Percentiles rank a stretch among this genome's conserved stretches.
These are phyloP conservation scores for Aureobasidium sp. DNA, from an alignment of 2,329 filamentous ascomycete species.

Conservation along the genomic window DNA sequence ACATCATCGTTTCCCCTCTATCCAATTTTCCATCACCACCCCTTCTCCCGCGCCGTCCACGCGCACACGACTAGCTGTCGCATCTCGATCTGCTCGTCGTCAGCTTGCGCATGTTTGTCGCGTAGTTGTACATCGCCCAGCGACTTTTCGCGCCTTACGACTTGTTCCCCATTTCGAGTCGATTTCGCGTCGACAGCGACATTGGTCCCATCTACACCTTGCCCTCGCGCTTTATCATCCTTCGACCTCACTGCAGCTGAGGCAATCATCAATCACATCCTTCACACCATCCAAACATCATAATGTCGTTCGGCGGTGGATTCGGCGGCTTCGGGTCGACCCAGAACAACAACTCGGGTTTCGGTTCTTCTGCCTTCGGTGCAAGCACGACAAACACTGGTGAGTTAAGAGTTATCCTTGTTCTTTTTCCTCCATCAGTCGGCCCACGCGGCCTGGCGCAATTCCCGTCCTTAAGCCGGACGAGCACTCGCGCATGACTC, in stretches of 20 bases:
- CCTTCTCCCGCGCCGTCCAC: background rate
- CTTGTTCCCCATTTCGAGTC: background rate
- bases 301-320: slow-evolving; percentile 37
- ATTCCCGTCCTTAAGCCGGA: background rate
- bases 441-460: background rate
- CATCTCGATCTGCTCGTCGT: background rate
- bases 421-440: background rate
- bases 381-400: slow-evolving; percentile 27
- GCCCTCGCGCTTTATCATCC: background rate
- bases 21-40: background rate
- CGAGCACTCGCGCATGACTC: background rate
- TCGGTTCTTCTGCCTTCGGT: slow-evolving; percentile 18
- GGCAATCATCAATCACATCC: background rate
- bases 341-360: slow-evolving; percentile 19
- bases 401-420: slow-evolving; percentile 13
- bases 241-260: background rate
- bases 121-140: slow-evolving; percentile 1
- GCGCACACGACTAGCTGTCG: background rate
- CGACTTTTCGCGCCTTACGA: slow-evolving; percentile 5
- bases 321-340: slow-evolving; percentile 41
- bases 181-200: slow-evolving; percentile 13
- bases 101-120: slow-evolving; percentile 6
- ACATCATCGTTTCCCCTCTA: slow-evolving; percentile 5
- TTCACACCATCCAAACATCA: background rate
- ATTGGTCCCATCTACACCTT: background rate